A percentile compares a stretch with the other conserved stretches of the same genome.
Evolutionary conservation across 768 basidiomycete species (phyloP).

Genomic region (Boletus tomentosulus): DNA sequence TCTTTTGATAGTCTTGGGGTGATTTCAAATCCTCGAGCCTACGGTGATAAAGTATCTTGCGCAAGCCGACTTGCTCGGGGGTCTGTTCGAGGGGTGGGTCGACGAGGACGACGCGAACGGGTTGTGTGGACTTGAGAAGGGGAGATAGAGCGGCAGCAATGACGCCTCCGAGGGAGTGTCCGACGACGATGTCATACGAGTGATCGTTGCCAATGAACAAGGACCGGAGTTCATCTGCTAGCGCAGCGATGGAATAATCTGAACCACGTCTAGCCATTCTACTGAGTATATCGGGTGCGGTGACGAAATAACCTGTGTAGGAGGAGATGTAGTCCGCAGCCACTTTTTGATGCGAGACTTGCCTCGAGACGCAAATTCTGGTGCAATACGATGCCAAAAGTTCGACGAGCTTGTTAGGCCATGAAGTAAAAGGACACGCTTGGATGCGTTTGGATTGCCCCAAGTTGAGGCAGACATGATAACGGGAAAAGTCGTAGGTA

Average conservation of each 20-base stretch:
- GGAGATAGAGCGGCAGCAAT: slow-evolving; percentile 7
- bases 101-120: slow-evolving; percentile 13
- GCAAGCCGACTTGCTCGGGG: neutral
- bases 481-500: neutral
- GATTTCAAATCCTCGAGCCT: too few species aligned
- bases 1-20: too few species aligned
- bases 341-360: neutral
- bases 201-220: slow-evolving; percentile 2
- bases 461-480: slow-evolving; percentile 10
- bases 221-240: slow-evolving; percentile 9
- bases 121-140: slow-evolving; percentile 7
- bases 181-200: slow-evolving; percentile 12
- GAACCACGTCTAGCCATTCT: slow-evolving; percentile 1
- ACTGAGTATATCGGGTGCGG: slow-evolving; percentile 22
- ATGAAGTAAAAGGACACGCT: slow-evolving; percentile 18
- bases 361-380: slow-evolving; percentile 16
- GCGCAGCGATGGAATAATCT: neutral
- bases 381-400: slow-evolving; percentile 12
- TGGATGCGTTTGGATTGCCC: slow-evolving; percentile 16
- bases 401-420: slow-evolving; percentile 12
- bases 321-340: neutral
- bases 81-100: slow-evolving; percentile 14
- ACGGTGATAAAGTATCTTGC: too few species aligned
- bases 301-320: slow-evolving; percentile 21
- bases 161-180: slow-evolving; percentile 18